Evolutionary conservation across 164 flowering plant genomes (phyloP).

Genomic region (Liriodendron chinense): DNA sequence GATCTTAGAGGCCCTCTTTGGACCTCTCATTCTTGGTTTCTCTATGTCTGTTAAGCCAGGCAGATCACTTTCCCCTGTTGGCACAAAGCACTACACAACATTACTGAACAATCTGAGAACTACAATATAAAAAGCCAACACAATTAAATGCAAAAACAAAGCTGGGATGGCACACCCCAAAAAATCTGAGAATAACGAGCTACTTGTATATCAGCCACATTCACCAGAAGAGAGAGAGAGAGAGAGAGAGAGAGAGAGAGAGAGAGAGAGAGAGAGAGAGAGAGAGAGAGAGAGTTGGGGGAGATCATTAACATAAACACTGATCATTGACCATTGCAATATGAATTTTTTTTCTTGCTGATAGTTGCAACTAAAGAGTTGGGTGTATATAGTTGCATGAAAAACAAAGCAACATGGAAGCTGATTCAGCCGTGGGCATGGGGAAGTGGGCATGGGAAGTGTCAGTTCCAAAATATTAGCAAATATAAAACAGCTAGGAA

Average conservation of each 20-base stretch:
- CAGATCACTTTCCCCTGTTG: conserved; percentile 33
- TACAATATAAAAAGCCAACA: neutral
- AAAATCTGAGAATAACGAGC: neutral
- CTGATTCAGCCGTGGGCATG: neutral
- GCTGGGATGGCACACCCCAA: neutral
- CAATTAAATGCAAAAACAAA: neutral
- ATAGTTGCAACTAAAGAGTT: neutral
- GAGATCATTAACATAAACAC: no score
- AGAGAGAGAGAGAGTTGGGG: no score
- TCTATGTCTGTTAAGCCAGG: conserved; percentile 44
- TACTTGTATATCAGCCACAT: neutral
- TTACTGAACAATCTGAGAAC: no score
- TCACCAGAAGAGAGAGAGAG: no score
- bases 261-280: no score
- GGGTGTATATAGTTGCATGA: neutral
- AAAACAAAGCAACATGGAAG: neutral
- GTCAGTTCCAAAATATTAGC: neutral
- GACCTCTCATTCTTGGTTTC: conserved; percentile 54
- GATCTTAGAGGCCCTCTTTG: conserved; percentile 51
- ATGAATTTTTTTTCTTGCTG: no score
- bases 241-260: no score
- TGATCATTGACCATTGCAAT: no score
- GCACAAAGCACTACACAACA: neutral
- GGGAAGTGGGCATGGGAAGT: neutral
- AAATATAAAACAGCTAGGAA: no score